Evolutionary conservation across 2,329 filamentous ascomycete genomes (phyloP), one percentile per base, ranked within the genome.

Genomic region (Pseudocercospora musae): DNA sequence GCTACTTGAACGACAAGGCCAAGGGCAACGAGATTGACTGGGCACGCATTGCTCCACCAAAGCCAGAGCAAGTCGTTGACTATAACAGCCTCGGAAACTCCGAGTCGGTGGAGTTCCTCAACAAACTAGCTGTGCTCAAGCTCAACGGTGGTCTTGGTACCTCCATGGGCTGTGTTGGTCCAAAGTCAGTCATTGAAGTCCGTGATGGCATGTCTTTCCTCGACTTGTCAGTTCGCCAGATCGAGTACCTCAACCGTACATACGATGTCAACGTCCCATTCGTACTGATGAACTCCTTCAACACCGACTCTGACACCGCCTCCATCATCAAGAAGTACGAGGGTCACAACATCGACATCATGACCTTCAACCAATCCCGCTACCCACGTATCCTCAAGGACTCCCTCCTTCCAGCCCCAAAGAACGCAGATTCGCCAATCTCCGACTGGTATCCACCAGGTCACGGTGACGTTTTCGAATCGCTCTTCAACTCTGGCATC

Each of bases 311-410:
- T 74, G 95, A 99, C 77, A 99, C 95, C 57, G 92, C 93, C 67
- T 92, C 92, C 80, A 99, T 99, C 81, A 99, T 99, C 85, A 99
- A 99, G 88, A 99, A 99, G 85, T 99, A 98, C 82, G 94, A 99
- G 84, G 95, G 95, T 68, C 95, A 99, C 87, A 97, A 97, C 78
- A 96, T 99, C 75, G 95, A 99, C 77, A 98, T 99, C 78, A 85
- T 98, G 78, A 98, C 95, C 78, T 99, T 99, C 89, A 99, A 99
- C 86, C 95, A 99, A 83, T 99, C 95, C 68, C 87, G 93, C 74
- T 99, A 98, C 84, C 95, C 95, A 71, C 91, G 95, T 85, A 91
- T 99, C 77, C 88, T 93, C 81, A 98, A 97, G 87, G 95, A 99
- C 83, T 99, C 95, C 49, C 88, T 97, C 59, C 90, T 99, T 57